These are phyloP conservation scores for Xylariaceae sp. DNA, from an alignment of 2,329 filamentous ascomycete genomes.

Conservation along the genomic window DNA sequence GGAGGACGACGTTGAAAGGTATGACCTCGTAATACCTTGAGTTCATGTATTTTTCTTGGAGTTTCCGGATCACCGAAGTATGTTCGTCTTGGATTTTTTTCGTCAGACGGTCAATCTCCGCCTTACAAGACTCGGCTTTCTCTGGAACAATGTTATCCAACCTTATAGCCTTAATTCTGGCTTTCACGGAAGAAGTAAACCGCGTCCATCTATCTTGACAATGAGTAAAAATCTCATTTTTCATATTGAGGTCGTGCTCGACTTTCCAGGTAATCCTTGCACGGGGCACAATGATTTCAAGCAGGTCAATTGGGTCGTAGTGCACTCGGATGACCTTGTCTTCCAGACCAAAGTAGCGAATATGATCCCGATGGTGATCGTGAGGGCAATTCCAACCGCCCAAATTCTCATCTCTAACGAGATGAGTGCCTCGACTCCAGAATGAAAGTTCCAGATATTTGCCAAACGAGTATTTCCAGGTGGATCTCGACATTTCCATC, in stretches of 20 bases:
- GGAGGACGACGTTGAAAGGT: slow-evolving; percentile 80
- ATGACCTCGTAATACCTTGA: slow-evolving; percentile 97
- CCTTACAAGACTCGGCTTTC: slow-evolving; percentile 73
- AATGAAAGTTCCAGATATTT: slow-evolving; percentile 98
- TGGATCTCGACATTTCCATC: slow-evolving; percentile 85
- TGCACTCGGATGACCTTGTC: slow-evolving; percentile 84
- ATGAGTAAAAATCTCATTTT: slow-evolving; percentile 82
- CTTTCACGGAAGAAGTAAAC: slow-evolving; percentile 83
- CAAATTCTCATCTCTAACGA: slow-evolving; percentile 55
- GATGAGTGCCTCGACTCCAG: slow-evolving; percentile 80
- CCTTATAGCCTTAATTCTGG: slow-evolving; percentile 79
- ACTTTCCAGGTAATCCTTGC: slow-evolving; percentile 96
- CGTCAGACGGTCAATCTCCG: slow-evolving; percentile 71
- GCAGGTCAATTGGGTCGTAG: slow-evolving; percentile 84
- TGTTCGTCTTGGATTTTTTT: slow-evolving; percentile 83
- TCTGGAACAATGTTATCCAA: slow-evolving; percentile 87
- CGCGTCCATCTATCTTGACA: slow-evolving; percentile 76
- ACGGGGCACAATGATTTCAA: slow-evolving; percentile 90
- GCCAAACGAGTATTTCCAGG: slow-evolving; percentile 97
- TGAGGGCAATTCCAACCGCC: slow-evolving; percentile 61
- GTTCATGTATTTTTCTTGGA: slow-evolving; percentile 86
- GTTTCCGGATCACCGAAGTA: slow-evolving; percentile 61
- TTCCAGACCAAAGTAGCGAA: slow-evolving; percentile 85
- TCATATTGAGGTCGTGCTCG: slow-evolving; percentile 83
- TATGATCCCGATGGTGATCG: slow-evolving; percentile 86